phyloP scores from a whole-genome alignment of 2,329 filamentous ascomycete genomes.

The Alternaria conjuncta region DNA sequence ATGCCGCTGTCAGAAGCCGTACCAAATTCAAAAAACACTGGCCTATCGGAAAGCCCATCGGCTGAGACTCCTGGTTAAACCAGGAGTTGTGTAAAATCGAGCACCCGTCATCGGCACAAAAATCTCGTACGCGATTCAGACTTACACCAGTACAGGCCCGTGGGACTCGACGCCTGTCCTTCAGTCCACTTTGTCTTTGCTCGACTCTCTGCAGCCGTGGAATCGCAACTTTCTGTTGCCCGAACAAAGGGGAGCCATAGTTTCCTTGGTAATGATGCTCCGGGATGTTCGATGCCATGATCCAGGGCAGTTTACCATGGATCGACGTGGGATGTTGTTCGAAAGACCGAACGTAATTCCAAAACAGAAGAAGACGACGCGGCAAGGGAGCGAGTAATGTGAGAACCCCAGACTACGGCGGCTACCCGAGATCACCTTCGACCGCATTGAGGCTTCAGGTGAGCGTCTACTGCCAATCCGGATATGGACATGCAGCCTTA shows the following conservation, averaged over 20 bases:
- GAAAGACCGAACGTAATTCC: slow-evolving; percentile 8
- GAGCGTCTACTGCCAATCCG: slow-evolving; percentile 11
- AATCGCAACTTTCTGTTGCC: slow-evolving; percentile 39
- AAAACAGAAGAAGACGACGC: slow-evolving; percentile 3
- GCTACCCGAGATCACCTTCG: slow-evolving; percentile 3
- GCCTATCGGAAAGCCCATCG: slow-evolving; percentile 1
- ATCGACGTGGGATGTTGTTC: slow-evolving; percentile 6
- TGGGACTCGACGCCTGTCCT: slow-evolving; percentile 33
- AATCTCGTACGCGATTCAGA: slow-evolving; percentile 8
- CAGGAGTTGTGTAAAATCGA: background rate
- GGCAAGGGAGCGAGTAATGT: background rate
- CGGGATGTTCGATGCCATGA: slow-evolving; percentile 18
- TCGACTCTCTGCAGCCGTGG: slow-evolving; percentile 35
- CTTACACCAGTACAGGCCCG: slow-evolving; percentile 40
- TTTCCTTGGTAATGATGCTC: slow-evolving; percentile 7
- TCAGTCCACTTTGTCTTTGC: slow-evolving; percentile 15
- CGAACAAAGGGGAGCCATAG: slow-evolving; percentile 13
- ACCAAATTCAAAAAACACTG: background rate
- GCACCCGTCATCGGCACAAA: background rate
- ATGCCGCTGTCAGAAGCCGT: slow-evolving; percentile 16
- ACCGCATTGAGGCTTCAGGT: slow-evolving; percentile 16
- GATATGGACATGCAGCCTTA: slow-evolving; percentile 7
- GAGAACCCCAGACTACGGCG: background rate
- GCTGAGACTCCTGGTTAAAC: background rate
- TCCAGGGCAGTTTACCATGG: slow-evolving; percentile 2